Evolutionary conservation across 352 stramenopile genomes (phyloP).

Genomic region (Phytopythium cucurbitacearum): DNA sequence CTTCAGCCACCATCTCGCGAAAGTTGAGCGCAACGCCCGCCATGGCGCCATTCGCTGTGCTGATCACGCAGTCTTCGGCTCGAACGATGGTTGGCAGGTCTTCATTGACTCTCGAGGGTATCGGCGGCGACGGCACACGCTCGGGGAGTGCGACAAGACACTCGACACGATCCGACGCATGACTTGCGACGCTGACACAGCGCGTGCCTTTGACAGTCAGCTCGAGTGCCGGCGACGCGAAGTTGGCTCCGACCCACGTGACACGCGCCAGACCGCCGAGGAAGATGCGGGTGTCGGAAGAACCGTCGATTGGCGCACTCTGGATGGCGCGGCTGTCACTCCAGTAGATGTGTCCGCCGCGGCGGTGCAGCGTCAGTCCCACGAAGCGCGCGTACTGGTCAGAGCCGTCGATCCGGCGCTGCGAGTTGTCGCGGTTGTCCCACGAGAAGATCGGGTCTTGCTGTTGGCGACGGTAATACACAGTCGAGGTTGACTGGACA

Average conservation of each 20-base stretch:
- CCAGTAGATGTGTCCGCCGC: constrained; percentile 39
- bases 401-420: constrained; percentile 30
- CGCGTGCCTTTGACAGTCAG: constrained; percentile 32
- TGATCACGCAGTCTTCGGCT: constrained; percentile 43
- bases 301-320: constrained; percentile 10
- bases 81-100: constrained; percentile 3
- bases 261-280: constrained; percentile 39
- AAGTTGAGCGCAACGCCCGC: constrained; percentile 33
- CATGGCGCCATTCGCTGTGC: constrained; percentile 46
- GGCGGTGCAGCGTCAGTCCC: constrained; percentile 35
- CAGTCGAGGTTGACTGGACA: constrained; percentile 30
- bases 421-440: constrained; percentile 28
- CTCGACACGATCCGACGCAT: constrained; percentile 36
- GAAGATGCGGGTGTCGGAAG: constrained; percentile 10
- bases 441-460: constrained; percentile 54
- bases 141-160: constrained; percentile 50
- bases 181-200: constrained; percentile 42
- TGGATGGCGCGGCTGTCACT: constrained; percentile 49
- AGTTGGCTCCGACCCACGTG: constrained; percentile 56
- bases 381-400: constrained; percentile 40
- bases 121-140: constrained; percentile 8
- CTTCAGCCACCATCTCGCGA: constrained; percentile 43
- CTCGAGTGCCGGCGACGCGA: constrained; percentile 23
- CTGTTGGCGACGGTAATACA: constrained; percentile 56
- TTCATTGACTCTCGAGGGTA: not conserved